Evolutionary conservation across 352 stramenopile genomes (phyloP), one percentile per base, ranked within the genome.

Genomic region (Phytophthora europaea): DNA sequence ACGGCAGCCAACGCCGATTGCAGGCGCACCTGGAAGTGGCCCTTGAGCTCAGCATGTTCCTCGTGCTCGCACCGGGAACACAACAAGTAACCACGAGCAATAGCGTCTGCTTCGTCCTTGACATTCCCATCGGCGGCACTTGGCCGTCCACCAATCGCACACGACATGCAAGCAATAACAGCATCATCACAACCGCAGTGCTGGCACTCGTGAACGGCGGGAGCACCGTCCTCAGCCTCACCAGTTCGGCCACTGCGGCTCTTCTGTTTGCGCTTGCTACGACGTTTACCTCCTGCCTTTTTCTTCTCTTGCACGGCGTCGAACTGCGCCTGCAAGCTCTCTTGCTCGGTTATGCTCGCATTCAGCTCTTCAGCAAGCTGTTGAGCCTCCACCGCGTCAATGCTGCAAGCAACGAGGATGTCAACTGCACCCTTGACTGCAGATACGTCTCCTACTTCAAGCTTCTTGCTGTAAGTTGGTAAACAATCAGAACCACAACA

Each of bases 101-200:
- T 68, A 0, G 84, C 87, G 8, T 93, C 87, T 3, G 77, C 73
- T 68, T 85, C 83, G 8, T 80, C 54, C 59, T 85, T 89, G 33
- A 87, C 76, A 22, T 78, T 70, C 0, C 61, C 72, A 33, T 80
- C 73, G 5, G 79, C 60, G 31, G 61, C 73, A n/a, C 64, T 75
- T 20, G 76, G 67, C 9, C 62, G 65, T 31, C 61, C 65, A 36
- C 70, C 67, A 52, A 53, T 70, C 20, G 78, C 70, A 53, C 87
- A 94, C 22, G 87, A 92, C 65, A 94, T 82, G 65, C 88, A 95
- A 22, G 81, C 79, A 22, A 91, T 50, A 5, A 87, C 65, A 22
- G 88, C 87, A 62, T 91, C 81, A 13, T 91, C 81, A 23, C 83
- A 79, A 9, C 88, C 89, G 48, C 89, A 95, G 67, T 95, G 88